Conservation (phyloP, 768 basidiomycete species). For the Strobilomyces dryophilus region DNA sequence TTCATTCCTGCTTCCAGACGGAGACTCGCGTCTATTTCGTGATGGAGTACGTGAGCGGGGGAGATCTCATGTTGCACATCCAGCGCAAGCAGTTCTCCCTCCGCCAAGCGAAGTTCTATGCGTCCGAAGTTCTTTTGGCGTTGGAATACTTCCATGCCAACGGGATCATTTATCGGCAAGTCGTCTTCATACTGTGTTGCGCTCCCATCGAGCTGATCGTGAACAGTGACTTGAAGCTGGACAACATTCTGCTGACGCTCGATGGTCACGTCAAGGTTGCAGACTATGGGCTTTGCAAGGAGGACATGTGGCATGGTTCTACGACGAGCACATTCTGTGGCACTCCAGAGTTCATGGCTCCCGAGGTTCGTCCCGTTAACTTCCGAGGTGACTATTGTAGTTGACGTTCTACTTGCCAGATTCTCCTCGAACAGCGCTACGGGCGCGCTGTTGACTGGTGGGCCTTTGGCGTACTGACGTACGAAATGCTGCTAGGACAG, state of each 20-base stretch:
- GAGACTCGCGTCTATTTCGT: conserved; percentile 99
- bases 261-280: conserved; percentile 99
- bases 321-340: conserved; percentile 99
- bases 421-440: conserved; percentile 97
- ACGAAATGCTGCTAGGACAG: conserved; percentile 98
- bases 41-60: conserved; percentile 99
- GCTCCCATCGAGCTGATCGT: not conserved
- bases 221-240: conserved; percentile 89
- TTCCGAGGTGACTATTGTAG: not conserved
- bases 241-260: conserved; percentile 94
- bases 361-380: conserved; percentile 62
- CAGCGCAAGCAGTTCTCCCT: conserved; percentile 99
- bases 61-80: conserved; percentile 99
- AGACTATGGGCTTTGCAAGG: conserved; percentile 98
- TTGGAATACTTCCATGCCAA: conserved; percentile 97
- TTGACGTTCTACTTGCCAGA: conserved; percentile 46
- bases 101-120: conserved; percentile 98
- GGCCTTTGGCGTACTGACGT: conserved; percentile 98
- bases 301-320: conserved; percentile 95
- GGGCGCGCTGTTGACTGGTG: conserved; percentile 99
- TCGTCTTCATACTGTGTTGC: not conserved
- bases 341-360: conserved; percentile 99
- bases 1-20: conserved; percentile 99
- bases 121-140: conserved; percentile 92
- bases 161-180: conserved; percentile 97